Conservation (phyloP, 2,329 filamentous ascomycete genomes). For the Trichoderma aggressivum region DNA sequence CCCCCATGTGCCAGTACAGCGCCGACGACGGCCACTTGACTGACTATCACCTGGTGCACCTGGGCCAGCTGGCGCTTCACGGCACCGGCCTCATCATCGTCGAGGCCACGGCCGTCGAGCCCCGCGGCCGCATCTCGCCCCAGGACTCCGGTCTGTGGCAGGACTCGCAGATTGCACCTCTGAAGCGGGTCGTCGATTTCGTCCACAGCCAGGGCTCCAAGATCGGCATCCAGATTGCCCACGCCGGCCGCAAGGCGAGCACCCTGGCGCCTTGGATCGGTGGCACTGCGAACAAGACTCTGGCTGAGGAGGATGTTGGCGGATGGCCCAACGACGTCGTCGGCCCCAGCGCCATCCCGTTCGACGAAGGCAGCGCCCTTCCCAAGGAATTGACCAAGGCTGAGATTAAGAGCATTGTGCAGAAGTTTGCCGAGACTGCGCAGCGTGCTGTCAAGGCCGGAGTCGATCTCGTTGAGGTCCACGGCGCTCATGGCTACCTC, state of each 20-base stretch:
- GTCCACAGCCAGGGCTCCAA: conserved; percentile 74
- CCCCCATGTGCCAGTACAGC: conserved; percentile 61
- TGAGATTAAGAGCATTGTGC: conserved; percentile 65
- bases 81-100: conserved; percentile 72
- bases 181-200: conserved; percentile 71
- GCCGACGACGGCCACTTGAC: conserved; percentile 65
- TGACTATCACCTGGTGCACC: conserved; percentile 77
- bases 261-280: conserved; percentile 62
- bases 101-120: conserved; percentile 72
- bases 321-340: conserved; percentile 58
- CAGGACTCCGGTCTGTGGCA: conserved; percentile 79
- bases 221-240: conserved; percentile 75
- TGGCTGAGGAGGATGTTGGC: conserved; percentile 50
- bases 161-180: conserved; percentile 72
- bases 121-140: conserved; percentile 79
- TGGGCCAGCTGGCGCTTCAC: conserved; percentile 72
- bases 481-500: conserved; percentile 64
- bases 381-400: conserved; percentile 66
- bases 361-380: conserved; percentile 54
- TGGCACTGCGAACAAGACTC: conserved; percentile 42
- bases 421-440: conserved; percentile 57
- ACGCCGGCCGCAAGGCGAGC: conserved; percentile 71
- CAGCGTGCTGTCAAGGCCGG: conserved; percentile 64
- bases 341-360: conserved; percentile 53
- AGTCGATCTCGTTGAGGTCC: conserved; percentile 71